These are phyloP conservation scores for Coleophoma cylindrospora DNA, from an alignment of 2,329 filamentous ascomycete genomes.

Conservation along the genomic window DNA sequence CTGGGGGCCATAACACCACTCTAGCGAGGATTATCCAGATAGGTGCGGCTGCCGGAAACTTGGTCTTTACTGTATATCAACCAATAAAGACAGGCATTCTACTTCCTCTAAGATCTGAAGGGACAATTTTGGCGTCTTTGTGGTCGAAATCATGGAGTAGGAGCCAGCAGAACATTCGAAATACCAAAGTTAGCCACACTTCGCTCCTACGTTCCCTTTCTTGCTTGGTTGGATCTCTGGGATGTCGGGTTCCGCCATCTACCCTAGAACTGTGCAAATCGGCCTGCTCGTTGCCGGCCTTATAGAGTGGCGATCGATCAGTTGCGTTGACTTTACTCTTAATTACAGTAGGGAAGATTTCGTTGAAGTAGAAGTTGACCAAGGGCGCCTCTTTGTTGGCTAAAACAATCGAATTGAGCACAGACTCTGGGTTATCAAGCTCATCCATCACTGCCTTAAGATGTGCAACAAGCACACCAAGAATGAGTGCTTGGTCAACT, in stretches of 20 bases:
- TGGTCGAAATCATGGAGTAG: slow-evolving; percentile 52
- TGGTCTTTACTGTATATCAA: slow-evolving; percentile 9
- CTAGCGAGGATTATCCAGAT: no score
- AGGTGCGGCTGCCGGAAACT: no score
- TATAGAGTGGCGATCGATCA: slow-evolving; percentile 5
- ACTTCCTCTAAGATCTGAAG: slow-evolving; percentile 48
- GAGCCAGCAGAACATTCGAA: slow-evolving; percentile 55
- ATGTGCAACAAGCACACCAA: slow-evolving; percentile 20
- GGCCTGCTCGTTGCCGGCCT: no score
- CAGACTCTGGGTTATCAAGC: slow-evolving; percentile 36
- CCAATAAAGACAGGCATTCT: slow-evolving; percentile 51
- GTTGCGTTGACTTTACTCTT: slow-evolving; percentile 25
- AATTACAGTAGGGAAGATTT: slow-evolving; percentile 36
- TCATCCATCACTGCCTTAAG: slow-evolving; percentile 31
- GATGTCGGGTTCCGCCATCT: no score
- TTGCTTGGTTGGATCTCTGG: neutral
- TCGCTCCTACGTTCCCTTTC: slow-evolving; percentile 21
- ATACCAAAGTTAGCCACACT: slow-evolving; percentile 50
- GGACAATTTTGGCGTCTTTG: slow-evolving; percentile 45
- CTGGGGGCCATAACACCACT: no score
- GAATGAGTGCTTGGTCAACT: slow-evolving; percentile 13
- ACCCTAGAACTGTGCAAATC: no score
- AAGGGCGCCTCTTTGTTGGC: slow-evolving; percentile 44
- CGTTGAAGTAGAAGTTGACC: slow-evolving; percentile 47
- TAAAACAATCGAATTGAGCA: slow-evolving; percentile 27